Percentiles rank a stretch among this genome's conserved stretches.
Conservation (phyloP, 805 yeast genomes). For the Metschnikowia drakensbergensis region DNA sequence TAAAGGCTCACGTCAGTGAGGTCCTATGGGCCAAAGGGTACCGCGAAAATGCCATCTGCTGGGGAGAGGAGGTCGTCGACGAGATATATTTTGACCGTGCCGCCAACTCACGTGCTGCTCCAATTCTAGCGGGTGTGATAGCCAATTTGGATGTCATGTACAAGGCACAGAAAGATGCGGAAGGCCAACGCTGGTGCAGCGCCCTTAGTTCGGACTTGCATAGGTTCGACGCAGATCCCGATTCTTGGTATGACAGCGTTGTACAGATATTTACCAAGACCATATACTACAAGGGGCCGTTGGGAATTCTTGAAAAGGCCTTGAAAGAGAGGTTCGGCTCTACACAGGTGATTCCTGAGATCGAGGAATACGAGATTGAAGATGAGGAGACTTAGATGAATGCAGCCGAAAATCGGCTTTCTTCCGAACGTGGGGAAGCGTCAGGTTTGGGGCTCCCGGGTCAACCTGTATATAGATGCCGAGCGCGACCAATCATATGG, state of each 20-base stretch:
- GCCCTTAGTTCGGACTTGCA: constrained; percentile 23
- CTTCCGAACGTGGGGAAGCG: not conserved
- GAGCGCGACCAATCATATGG: constrained; percentile 16
- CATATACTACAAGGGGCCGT: constrained; percentile 39
- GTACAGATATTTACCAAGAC: constrained; percentile 34
- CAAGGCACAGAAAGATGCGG: constrained; percentile 20
- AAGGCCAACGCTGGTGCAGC: constrained; percentile 27
- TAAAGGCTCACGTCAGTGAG: constrained; percentile 39
- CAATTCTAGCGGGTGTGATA: constrained; percentile 29
- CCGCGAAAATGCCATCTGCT: constrained; percentile 35
- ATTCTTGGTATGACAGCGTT: constrained; percentile 33
- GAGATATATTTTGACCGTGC: constrained; percentile 31
- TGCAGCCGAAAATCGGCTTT: not conserved
- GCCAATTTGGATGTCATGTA: constrained; percentile 34
- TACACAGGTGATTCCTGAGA: constrained; percentile 30
- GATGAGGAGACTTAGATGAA: constrained; percentile 27
- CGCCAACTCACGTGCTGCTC: constrained; percentile 24
- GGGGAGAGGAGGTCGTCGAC: constrained; percentile 42
- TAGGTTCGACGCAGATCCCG: constrained; percentile 24
- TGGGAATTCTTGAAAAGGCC: constrained; percentile 40
- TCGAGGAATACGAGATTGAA: constrained; percentile 42
- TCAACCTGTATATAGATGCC: not conserved
- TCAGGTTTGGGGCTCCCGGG: not conserved
- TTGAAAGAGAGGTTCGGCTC: constrained; percentile 37
- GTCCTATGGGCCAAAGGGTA: constrained; percentile 40